These are phyloP conservation scores for Prunus yedoensis DNA, from an alignment of 331 rosid species.

Conservation along the genomic window DNA sequence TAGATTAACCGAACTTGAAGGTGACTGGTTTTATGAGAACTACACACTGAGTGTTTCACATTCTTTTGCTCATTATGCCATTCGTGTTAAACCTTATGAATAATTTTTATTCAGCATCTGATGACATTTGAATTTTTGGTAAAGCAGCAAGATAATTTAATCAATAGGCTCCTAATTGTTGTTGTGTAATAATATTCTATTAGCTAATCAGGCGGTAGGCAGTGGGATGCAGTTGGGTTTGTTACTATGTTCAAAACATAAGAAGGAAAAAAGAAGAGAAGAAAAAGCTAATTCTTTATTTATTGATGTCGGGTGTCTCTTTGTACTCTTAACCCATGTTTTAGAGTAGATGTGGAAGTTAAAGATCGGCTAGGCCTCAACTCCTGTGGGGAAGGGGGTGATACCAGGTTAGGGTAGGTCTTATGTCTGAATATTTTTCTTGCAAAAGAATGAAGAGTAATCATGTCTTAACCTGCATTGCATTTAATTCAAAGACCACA, in stretches of 20 bases:
- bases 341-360: neutral
- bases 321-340: neutral
- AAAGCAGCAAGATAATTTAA: neutral
- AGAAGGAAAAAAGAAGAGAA: neutral
- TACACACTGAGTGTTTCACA: slow-evolving; percentile 3
- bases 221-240: neutral
- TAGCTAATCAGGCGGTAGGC: neutral
- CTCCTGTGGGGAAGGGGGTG: neutral
- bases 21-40: slow-evolving; percentile 35
- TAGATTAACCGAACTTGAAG: slow-evolving; percentile 81
- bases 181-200: neutral
- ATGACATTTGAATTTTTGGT: neutral
- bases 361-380: neutral
- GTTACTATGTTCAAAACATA: neutral
- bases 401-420: neutral
- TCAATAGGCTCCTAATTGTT: neutral
- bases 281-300: neutral
- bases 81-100: neutral
- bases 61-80: neutral
- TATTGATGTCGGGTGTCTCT: neutral
- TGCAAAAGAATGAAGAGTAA: neutral
- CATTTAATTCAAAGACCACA: neutral
- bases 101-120: neutral
- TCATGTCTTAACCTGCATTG: neutral
- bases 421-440: neutral